phyloP scores from a whole-genome alignment of 1,284 basidiomycete genomes.

The Mycosarcoma maydis region DNA sequence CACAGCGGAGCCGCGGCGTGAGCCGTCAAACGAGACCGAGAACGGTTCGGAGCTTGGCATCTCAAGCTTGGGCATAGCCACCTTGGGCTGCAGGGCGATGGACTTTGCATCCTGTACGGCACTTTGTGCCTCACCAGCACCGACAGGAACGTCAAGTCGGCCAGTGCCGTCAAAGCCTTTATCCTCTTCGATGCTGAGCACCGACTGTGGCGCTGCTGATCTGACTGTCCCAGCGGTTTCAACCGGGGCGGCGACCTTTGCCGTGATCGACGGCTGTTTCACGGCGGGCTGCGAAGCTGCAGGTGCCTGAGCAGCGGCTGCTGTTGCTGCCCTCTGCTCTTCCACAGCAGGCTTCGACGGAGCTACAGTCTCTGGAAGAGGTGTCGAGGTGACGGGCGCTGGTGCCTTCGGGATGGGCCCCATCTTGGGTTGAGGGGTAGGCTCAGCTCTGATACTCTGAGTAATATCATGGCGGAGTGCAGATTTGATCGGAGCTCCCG shows the following conservation, averaged over 20 bases:
- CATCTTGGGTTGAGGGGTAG: conserved; percentile 41
- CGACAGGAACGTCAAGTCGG: conserved; percentile 45
- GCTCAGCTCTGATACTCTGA: conserved; percentile 34
- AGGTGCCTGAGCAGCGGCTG: not conserved
- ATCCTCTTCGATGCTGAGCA: conserved; percentile 56
- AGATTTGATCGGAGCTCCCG: conserved; percentile 22
- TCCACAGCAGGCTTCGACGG: conserved; percentile 6
- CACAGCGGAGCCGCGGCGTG: conserved; percentile 24
- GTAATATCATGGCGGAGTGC: conserved; percentile 41
- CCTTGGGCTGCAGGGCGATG: conserved; percentile 15
- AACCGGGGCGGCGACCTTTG: not conserved
- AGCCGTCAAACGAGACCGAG: conserved; percentile 42
- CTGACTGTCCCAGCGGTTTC: not conserved
- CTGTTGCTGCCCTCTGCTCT: not conserved
- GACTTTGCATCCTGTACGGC: not conserved
- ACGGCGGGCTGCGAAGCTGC: conserved; percentile 5
- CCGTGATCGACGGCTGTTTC: not conserved
- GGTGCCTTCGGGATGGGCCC: conserved; percentile 50
- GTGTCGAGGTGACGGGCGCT: conserved; percentile 35
- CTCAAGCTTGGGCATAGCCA: conserved; percentile 54
- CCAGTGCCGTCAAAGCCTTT: conserved; percentile 61
- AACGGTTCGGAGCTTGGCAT: conserved; percentile 62
- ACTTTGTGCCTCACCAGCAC: not conserved
- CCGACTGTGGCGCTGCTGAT: conserved; percentile 25
- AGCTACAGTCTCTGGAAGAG: conserved; percentile 22